Evolutionary conservation across 108 stramenopile genomes (phyloP), one percentile per base, ranked within the genome.

Genomic region (Skeletonema tropicum): DNA sequence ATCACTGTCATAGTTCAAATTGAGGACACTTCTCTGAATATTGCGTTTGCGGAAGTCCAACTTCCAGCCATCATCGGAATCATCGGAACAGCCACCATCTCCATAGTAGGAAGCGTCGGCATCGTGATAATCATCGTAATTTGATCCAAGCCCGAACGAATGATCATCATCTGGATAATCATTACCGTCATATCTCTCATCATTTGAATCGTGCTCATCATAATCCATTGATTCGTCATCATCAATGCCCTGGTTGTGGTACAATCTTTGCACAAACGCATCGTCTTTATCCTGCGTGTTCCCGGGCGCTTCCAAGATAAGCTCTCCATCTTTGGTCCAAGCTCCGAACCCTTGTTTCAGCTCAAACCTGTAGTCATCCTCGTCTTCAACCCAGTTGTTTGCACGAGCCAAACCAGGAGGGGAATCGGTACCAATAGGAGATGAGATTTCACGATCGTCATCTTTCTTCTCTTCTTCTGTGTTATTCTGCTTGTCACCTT

Each of bases 281-380:
- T 69, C 68, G 19, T 75, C 68, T 0, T 52, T 32, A 10, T 64
- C 58, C 55, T 35, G 58, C 57, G 57, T 63, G 32, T 66, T 46
- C 23, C 26, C 39, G 14, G 15, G 30, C 49, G 76, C 82, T 57
- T 83, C 77, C 35, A 94, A 63, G 14, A 94, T 68, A 3, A 94
- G 75, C 68, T 92, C 89, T 17, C 93, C 93, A 38, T 83, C 71
- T 60, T 90, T 85, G 15, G 84, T 87, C 90, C 90, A 92, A 61
- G 85, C 92, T 0, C 89, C 93, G 19, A 90, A 82, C 15, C 93
- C 93, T n/a, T 81, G 69, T 1, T 67, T 48, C 35, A 94, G 62
- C 59, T 90, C 86, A 35, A 89, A 68, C 17, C 30, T 39, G 35
- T 35, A 63, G 12, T 64, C 57, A 58, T 60, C 68, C 32, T 76